Evolutionary conservation across 306 rosid species (phyloP).

Genomic region (Ammopiptanthus mongolicus): DNA sequence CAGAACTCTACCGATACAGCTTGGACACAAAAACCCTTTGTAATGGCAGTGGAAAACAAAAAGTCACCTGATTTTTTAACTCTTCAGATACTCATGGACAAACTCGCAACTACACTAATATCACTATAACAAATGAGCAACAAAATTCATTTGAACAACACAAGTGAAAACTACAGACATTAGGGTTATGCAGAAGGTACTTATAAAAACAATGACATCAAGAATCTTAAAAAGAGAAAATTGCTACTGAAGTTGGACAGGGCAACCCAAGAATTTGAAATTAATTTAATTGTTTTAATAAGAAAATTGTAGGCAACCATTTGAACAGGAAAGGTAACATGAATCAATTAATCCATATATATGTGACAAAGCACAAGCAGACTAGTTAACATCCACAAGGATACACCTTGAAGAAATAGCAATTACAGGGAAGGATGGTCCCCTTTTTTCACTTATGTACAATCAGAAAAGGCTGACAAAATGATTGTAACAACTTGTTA

Average conservation of each 20-base stretch:
- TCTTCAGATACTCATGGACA: not conserved
- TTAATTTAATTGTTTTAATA: not conserved
- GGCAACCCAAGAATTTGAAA: not conserved
- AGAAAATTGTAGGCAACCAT: not conserved
- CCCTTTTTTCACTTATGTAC: not conserved
- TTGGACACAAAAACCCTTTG: slow-evolving; percentile 4
- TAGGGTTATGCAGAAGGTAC: not conserved
- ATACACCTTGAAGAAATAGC: not conserved
- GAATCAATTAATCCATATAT: not conserved
- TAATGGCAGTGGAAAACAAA: slow-evolving; percentile 1
- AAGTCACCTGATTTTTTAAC: not conserved
- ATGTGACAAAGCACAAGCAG: not conserved
- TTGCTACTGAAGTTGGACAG: not conserved
- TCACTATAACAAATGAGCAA: not conserved
- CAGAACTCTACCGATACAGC: slow-evolving; percentile 26
- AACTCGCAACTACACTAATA: slow-evolving; percentile 4
- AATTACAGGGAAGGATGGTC: not conserved
- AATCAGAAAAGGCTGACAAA: not conserved
- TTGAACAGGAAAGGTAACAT: not conserved
- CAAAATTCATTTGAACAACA: not conserved
- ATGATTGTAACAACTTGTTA: not conserved
- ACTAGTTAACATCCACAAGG: not conserved
- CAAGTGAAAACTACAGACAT: not conserved
- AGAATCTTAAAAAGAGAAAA: not conserved
- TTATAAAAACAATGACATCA: not conserved